phyloP scores from a whole-genome alignment of 768 basidiomycete genomes.

The Gymnopilus dilepis region DNA sequence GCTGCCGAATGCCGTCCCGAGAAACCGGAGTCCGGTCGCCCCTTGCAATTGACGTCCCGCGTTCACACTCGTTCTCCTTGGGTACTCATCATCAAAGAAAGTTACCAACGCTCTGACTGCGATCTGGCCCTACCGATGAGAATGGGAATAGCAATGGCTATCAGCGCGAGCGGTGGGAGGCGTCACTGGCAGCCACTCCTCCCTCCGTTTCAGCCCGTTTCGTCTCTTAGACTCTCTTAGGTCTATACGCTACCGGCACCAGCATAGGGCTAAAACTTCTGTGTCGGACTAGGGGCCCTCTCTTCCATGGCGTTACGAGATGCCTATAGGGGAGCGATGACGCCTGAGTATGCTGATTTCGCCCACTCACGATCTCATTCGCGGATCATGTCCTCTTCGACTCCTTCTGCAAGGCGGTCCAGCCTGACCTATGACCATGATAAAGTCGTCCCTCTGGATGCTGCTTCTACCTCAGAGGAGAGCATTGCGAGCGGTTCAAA shows the following conservation, averaged over 20 bases:
- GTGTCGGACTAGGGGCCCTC: too few species aligned
- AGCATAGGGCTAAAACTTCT: too few species aligned
- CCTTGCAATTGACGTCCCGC: background rate
- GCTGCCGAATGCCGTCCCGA: background rate
- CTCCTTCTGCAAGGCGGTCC: background rate
- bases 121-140: slow-evolving; percentile 2
- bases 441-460: background rate
- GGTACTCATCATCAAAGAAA: background rate
- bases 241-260: too few species aligned
- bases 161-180: slow-evolving; percentile 1
- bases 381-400: too few species aligned
- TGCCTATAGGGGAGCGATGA: slow-evolving; percentile 3
- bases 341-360: slow-evolving; percentile 14
- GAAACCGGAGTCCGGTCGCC: background rate
- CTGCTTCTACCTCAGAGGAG: background rate
- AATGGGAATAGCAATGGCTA: slow-evolving; percentile 2
- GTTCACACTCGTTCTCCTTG: background rate
- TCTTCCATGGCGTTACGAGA: slow-evolving; percentile 1
- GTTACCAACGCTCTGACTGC: background rate
- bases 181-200: background rate
- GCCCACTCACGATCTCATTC: background rate
- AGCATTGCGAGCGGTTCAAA: background rate
- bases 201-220: background rate
- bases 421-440: background rate
- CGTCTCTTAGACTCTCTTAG: background rate